These are phyloP conservation scores for Penicillium capsulatum DNA, from an alignment of 2,329 filamentous ascomycete species.

Conservation along the genomic window DNA sequence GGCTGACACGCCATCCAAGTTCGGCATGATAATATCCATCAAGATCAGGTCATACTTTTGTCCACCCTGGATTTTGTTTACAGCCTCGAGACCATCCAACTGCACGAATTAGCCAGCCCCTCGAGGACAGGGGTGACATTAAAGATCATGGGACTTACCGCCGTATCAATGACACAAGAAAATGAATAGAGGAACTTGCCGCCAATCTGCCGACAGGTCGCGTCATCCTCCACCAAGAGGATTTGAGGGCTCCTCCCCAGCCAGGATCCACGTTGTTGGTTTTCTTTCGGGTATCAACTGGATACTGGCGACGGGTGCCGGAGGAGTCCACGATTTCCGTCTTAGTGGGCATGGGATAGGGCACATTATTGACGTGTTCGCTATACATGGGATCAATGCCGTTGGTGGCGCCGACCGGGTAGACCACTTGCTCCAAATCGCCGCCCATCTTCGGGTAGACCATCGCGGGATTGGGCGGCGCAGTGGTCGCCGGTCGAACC, in stretches of 20 bases:
- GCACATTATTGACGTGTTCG: constrained; percentile 91
- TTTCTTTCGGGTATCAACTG: constrained; percentile 55
- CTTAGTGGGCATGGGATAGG: constrained; percentile 72
- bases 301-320: constrained; percentile 45
- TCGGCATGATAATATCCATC: constrained; percentile 97
- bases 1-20: constrained; percentile 89
- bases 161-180: constrained; percentile 59
- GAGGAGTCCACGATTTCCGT: constrained; percentile 48
- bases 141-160: constrained; percentile 46
- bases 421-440: constrained; percentile 70
- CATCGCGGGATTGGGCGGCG: constrained; percentile 49
- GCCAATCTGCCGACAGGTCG: constrained; percentile 62
- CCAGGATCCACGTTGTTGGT: constrained; percentile 59
- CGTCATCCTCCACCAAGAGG: constrained; percentile 80
- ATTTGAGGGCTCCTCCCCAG: constrained; percentile 69
- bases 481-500: constrained; percentile 41
- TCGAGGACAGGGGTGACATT: constrained; percentile 4
- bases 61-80: constrained; percentile 71
- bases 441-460: constrained; percentile 49
- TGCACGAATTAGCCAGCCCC: constrained; percentile 36
- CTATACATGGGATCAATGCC: constrained; percentile 93
- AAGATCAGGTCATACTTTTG: constrained; percentile 67
- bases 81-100: constrained; percentile 85
- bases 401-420: constrained; percentile 83
- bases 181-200: constrained; percentile 65